Evolutionary conservation across 768 basidiomycete species (phyloP).

Genomic region (Rubroboletus satanas): DNA sequence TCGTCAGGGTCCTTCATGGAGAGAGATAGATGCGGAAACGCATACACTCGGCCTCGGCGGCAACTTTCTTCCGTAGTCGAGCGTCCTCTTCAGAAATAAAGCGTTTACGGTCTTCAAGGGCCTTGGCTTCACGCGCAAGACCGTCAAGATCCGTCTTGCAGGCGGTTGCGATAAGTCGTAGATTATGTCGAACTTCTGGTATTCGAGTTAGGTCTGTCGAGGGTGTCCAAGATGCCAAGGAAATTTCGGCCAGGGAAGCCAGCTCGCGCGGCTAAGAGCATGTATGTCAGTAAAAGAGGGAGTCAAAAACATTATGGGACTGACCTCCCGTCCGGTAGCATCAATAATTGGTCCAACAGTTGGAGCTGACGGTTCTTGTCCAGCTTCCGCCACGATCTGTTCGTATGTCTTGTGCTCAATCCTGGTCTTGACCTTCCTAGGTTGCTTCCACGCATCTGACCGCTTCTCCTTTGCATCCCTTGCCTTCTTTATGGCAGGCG

Average conservation of each 20-base stretch:
- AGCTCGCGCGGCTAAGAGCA: slow-evolving; percentile 74
- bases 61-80: slow-evolving; percentile 62
- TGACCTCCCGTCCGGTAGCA: slow-evolving; percentile 86
- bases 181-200: slow-evolving; percentile 95
- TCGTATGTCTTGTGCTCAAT: slow-evolving; percentile 97
- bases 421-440: slow-evolving; percentile 80
- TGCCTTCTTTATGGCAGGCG: slow-evolving; percentile 33
- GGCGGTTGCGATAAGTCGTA: slow-evolving; percentile 79
- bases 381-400: slow-evolving; percentile 87
- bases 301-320: slow-evolving; percentile 27
- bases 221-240: slow-evolving; percentile 77
- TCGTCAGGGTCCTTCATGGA: slow-evolving; percentile 5
- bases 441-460: slow-evolving; percentile 81
- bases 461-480: slow-evolving; percentile 56
- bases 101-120: slow-evolving; percentile 73
- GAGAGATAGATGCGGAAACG: slow-evolving; percentile 2
- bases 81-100: slow-evolving; percentile 68
- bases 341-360: slow-evolving; percentile 89
- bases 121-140: slow-evolving; percentile 85
- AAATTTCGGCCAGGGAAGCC: slow-evolving; percentile 75
- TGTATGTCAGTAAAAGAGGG: slow-evolving; percentile 4
- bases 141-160: slow-evolving; percentile 84
- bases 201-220: slow-evolving; percentile 83
- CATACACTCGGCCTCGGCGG: slow-evolving; percentile 76
- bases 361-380: slow-evolving; percentile 48